A percentile compares a stretch with the other conserved stretches of the same genome.
Conservation (phyloP, 2,329 filamentous ascomycete species). For the Leptographium lundbergii region DNA sequence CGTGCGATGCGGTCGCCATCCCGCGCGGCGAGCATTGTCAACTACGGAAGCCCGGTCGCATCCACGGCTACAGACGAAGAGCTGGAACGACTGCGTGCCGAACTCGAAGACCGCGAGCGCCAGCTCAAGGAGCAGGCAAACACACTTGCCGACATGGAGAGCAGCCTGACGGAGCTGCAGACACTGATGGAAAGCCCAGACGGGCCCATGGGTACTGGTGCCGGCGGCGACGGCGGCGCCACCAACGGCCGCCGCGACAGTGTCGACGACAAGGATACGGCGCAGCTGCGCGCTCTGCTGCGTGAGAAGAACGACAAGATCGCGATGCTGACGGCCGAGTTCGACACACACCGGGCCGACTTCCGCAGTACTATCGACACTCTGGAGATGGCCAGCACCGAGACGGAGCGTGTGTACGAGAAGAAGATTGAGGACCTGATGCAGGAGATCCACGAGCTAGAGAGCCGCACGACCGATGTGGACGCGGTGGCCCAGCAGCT, state of each 20-base stretch:
- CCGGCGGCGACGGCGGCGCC: constrained; percentile 11
- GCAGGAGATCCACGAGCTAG: constrained; percentile 69
- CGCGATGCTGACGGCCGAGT: constrained; percentile 80
- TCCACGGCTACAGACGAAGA: constrained; percentile 48
- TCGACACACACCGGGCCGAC: constrained; percentile 87
- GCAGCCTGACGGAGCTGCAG: constrained; percentile 65
- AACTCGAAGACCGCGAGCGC: constrained; percentile 72
- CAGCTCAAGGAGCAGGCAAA: constrained; percentile 81
- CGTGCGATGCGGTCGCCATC: constrained; percentile 34
- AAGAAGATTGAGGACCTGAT: constrained; percentile 79
- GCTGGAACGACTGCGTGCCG: constrained; percentile 55
- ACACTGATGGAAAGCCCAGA: constrained; percentile 51
- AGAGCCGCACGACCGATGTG: constrained; percentile 76
- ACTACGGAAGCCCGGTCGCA: constrained; percentile 11
- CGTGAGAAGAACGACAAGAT: constrained; percentile 97
- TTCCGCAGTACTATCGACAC: constrained; percentile 96
- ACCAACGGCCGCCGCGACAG: constrained; percentile 16
- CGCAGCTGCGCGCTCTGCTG: constrained; percentile 67
- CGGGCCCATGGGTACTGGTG: constrained; percentile 18
- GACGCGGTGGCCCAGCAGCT: constrained; percentile 82
- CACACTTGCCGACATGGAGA: constrained; percentile 81
- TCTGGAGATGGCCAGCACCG: constrained; percentile 84
- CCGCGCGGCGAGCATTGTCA: constrained; percentile 23
- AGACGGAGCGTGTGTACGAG: constrained; percentile 94
- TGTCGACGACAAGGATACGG: constrained; percentile 57